Evolutionary conservation across 2,329 filamentous ascomycete genomes (phyloP).

Genomic region (Phialophora macrospora): DNA sequence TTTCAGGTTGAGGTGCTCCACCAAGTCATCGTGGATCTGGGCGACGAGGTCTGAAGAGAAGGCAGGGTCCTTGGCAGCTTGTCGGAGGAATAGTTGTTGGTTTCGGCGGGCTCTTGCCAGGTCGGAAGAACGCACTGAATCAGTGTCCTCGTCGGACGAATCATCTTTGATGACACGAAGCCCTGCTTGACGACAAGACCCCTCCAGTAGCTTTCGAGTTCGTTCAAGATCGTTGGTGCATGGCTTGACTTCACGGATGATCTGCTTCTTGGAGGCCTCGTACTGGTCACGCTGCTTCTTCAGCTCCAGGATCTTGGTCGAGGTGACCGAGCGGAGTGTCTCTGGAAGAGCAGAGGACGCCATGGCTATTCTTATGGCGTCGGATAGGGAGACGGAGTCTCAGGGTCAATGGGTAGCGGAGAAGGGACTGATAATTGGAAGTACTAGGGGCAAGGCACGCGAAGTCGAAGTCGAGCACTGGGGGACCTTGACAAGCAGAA

Average conservation of each 20-base stretch:
- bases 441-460: not conserved
- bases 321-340: slow-evolving; percentile 61
- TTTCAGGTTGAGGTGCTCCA: slow-evolving; percentile 55
- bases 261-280: slow-evolving; percentile 52
- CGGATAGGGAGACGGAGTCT: not conserved
- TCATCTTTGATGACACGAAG: slow-evolving; percentile 46
- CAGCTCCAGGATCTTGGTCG: slow-evolving; percentile 63
- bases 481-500: not conserved
- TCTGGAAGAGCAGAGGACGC: slow-evolving; percentile 52
- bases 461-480: not conserved
- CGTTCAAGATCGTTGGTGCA: slow-evolving; percentile 43
- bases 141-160: slow-evolving; percentile 39
- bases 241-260: slow-evolving; percentile 46
- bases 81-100: slow-evolving; percentile 58
- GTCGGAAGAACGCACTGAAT: slow-evolving; percentile 26
- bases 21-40: slow-evolving; percentile 56
- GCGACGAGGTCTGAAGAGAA: slow-evolving; percentile 54
- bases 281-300: slow-evolving; percentile 58
- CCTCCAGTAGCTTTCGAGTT: slow-evolving; percentile 46
- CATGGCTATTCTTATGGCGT: slow-evolving; percentile 16
- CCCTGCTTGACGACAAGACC: slow-evolving; percentile 47
- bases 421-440: not conserved
- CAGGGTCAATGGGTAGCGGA: not conserved
- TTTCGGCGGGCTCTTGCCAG: slow-evolving; percentile 45
- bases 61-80: slow-evolving; percentile 60